phyloP scores from a whole-genome alignment of 1,284 basidiomycete species.

The Tylopilus orsonianus region DNA sequence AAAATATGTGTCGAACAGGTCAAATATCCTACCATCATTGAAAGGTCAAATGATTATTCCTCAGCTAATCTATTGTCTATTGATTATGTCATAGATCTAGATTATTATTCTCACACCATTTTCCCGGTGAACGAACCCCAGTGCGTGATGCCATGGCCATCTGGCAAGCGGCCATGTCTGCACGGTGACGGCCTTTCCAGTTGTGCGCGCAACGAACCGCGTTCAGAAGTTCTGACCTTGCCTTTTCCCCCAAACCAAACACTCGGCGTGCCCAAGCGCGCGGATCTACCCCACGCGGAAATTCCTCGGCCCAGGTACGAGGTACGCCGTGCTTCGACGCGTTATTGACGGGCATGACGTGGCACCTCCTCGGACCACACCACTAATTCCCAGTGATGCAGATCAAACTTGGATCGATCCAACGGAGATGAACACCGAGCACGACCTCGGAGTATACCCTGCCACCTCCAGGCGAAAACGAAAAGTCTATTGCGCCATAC shows the following conservation, averaged over 20 bases:
- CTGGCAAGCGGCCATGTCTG: too few relatives aligned
- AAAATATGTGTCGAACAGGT: too few relatives aligned
- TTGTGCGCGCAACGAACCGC: not conserved
- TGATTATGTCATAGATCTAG: too few relatives aligned
- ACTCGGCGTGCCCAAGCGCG: not conserved
- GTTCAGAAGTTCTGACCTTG: not conserved
- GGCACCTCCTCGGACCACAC: not conserved
- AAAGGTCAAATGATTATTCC: too few relatives aligned
- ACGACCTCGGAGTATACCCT: not conserved
- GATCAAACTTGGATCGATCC: not conserved
- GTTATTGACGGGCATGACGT: not conserved
- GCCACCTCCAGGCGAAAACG: not conserved
- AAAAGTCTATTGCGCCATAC: slow-evolving; percentile 5
- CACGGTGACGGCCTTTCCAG: not conserved
- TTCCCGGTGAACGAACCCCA: too few relatives aligned
- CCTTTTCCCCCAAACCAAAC: too few relatives aligned
- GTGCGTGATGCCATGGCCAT: too few relatives aligned
- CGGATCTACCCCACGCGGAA: not conserved
- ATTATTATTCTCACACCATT: too few relatives aligned
- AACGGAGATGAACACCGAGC: slow-evolving; percentile 9
- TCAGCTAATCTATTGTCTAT: too few relatives aligned
- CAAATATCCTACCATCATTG: too few relatives aligned
- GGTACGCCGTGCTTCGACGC: not conserved
- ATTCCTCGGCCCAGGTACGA: not conserved
- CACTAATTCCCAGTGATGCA: not conserved